These are phyloP conservation scores for Cyclotella cryptica DNA, from an alignment of 108 stramenopile genomes.

Conservation along the genomic window DNA sequence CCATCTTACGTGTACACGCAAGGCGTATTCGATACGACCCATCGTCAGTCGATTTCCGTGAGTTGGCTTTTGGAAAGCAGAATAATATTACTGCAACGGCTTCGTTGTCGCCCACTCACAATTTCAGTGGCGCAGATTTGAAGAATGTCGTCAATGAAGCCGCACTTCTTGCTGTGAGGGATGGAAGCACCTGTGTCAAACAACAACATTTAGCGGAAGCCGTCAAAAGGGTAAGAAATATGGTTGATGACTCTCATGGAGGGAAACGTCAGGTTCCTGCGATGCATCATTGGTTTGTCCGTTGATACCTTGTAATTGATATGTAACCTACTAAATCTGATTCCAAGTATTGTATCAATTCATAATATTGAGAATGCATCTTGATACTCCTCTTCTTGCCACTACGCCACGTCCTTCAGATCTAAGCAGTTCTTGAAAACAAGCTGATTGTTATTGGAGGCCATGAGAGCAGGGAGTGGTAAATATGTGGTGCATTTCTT, in stretches of 20 bases:
- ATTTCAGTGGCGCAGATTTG: constrained; percentile 85
- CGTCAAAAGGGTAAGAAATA: constrained; percentile 40
- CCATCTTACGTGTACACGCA: constrained; percentile 90
- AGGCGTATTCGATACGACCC: constrained; percentile 55
- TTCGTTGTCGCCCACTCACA: constrained; percentile 33
- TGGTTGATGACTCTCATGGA: constrained; percentile 2
- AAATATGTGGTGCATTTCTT: too few species aligned
- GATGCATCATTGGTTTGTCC: not conserved
- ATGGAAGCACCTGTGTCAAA: constrained; percentile 46
- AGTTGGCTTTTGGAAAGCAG: constrained; percentile 4
- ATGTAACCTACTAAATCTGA: too few species aligned
- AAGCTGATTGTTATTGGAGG: too few species aligned
- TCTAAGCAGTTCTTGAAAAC: too few species aligned
- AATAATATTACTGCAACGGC: not conserved
- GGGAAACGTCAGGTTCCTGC: not conserved
- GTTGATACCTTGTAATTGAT: not conserved
- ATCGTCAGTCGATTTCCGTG: constrained; percentile 58
- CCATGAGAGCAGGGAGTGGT: too few species aligned
- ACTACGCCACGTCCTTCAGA: too few species aligned
- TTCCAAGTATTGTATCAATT: too few species aligned
- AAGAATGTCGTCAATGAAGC: constrained; percentile 82
- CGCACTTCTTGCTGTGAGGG: constrained; percentile 76
- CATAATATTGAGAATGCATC: too few species aligned
- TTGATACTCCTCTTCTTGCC: too few species aligned
- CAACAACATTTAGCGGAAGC: constrained; percentile 72